Evolutionary conservation across 2,329 filamentous ascomycete species (phyloP).

Genomic region (Venturia nashicola): DNA sequence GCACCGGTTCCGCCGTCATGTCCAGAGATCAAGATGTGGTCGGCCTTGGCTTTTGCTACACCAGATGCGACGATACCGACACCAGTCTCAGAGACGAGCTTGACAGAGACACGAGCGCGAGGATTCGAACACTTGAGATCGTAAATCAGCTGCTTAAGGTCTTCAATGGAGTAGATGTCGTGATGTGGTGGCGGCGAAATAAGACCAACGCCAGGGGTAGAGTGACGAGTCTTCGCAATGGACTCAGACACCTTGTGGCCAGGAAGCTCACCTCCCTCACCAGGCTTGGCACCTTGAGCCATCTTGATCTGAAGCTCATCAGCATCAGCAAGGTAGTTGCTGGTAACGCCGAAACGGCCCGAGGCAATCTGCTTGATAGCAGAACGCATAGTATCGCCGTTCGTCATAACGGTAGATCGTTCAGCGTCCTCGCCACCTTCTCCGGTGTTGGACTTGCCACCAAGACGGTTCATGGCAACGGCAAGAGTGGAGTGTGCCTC

Average conservation of each 20-base stretch:
- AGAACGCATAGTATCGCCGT: slow-evolving; percentile 93
- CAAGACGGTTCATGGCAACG: slow-evolving; percentile 91
- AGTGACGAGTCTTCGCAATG: slow-evolving; percentile 89
- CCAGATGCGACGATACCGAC: slow-evolving; percentile 95
- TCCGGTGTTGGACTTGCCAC: slow-evolving; percentile 94
- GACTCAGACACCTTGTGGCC: slow-evolving; percentile 93
- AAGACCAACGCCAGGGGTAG: slow-evolving; percentile 87
- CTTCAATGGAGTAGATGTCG: slow-evolving; percentile 97
- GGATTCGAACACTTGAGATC: slow-evolving; percentile 95
- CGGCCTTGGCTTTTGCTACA: slow-evolving; percentile 94
- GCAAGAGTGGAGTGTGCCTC: slow-evolving; percentile 93
- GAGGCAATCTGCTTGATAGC: slow-evolving; percentile 97
- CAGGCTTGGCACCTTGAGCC: slow-evolving; percentile 95
- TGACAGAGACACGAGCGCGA: slow-evolving; percentile 83
- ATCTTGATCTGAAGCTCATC: slow-evolving; percentile 99
- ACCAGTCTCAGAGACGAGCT: slow-evolving; percentile 94
- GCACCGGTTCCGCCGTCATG: slow-evolving; percentile 96
- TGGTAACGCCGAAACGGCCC: slow-evolving; percentile 91
- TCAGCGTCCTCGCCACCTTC: slow-evolving; percentile 95
- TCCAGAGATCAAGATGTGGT: slow-evolving; percentile 92
- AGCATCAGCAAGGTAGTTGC: slow-evolving; percentile 84
- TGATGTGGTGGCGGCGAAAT: slow-evolving; percentile 95
- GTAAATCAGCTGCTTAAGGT: slow-evolving; percentile 95
- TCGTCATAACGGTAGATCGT: slow-evolving; percentile 72
- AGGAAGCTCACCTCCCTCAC: slow-evolving; percentile 92